phyloP scores from a whole-genome alignment of 352 stramenopile species.

The Pythium coloratum region DNA sequence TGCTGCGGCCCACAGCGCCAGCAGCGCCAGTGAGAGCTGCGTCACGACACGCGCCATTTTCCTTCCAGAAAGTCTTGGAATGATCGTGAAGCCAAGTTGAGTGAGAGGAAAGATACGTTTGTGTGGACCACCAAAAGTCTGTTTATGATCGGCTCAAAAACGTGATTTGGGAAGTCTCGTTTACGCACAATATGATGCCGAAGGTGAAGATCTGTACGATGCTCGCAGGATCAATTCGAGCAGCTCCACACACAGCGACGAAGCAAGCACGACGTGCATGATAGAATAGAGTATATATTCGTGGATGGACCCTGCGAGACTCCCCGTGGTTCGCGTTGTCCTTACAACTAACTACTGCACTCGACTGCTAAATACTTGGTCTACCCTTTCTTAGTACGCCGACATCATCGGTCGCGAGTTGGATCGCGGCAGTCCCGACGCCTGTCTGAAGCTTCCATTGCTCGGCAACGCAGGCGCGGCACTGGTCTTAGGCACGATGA shows the following conservation, averaged over 20 bases:
- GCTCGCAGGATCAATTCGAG: too few relatives aligned
- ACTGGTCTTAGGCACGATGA: slow-evolving; percentile 26
- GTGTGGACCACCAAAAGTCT: background rate
- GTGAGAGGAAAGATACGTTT: background rate
- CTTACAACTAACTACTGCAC: background rate
- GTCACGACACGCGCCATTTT: background rate
- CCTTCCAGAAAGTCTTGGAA: background rate
- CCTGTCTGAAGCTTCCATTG: background rate
- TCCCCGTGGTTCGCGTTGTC: background rate
- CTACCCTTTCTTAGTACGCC: background rate
- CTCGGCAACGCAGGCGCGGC: background rate
- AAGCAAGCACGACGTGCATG: too few relatives aligned
- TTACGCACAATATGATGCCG: background rate
- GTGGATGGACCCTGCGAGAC: background rate
- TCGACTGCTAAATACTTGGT: background rate
- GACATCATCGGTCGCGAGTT: slow-evolving; percentile 1
- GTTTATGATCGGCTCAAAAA: background rate
- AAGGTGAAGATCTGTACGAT: too few relatives aligned
- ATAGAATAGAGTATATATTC: too few relatives aligned
- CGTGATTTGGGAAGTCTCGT: background rate
- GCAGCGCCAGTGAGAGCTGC: background rate
- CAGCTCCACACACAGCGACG: too few relatives aligned
- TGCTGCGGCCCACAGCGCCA: background rate
- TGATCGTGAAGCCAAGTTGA: too few relatives aligned
- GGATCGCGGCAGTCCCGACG: background rate